Evolutionary conservation across 192 early-diverging fungal species (phyloP).

Genomic region (Coemansia aciculifera): DNA sequence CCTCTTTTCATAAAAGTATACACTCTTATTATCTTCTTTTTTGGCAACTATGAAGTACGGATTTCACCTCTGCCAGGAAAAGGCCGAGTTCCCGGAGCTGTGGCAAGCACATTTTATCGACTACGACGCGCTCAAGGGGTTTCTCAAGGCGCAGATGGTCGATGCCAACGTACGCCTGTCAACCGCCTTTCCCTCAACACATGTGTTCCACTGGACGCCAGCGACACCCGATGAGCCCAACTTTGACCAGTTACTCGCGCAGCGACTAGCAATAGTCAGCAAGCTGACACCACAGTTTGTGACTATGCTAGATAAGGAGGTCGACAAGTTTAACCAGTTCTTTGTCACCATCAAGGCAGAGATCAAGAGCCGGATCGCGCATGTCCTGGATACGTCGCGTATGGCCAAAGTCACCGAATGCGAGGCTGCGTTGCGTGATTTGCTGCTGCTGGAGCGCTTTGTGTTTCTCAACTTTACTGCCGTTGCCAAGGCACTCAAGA

Average conservation of each 20-base stretch:
- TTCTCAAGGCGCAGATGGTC: constrained; percentile 65
- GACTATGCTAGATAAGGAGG: constrained; percentile 63
- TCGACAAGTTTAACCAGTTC: constrained; percentile 62
- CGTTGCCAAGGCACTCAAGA: constrained; percentile 84
- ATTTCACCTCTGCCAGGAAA: constrained; percentile 66
- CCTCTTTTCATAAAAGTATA: neutral
- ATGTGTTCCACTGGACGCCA: constrained; percentile 30
- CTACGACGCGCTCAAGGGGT: constrained; percentile 68
- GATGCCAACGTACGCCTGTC: constrained; percentile 55
- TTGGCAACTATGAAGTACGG: constrained; percentile 69
- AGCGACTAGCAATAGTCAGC: constrained; percentile 60
- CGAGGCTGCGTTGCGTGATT: constrained; percentile 57
- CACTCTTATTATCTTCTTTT: neutral
- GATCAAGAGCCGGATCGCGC: constrained; percentile 16
- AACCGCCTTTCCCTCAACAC: constrained; percentile 41
- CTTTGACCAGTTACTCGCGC: constrained; percentile 62
- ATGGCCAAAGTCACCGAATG: constrained; percentile 26
- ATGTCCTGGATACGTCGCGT: constrained; percentile 22
- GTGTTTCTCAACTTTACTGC: constrained; percentile 86
- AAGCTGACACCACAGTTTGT: constrained; percentile 68
- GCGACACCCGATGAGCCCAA: constrained; percentile 19
- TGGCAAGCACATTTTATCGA: constrained; percentile 73
- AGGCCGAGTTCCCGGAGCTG: constrained; percentile 60
- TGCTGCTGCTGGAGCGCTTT: constrained; percentile 75
- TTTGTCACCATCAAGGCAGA: constrained; percentile 43